These are phyloP conservation scores for Talaromyces marneffei DNA, from an alignment of 2,329 filamentous ascomycete species.

Conservation along the genomic window DNA sequence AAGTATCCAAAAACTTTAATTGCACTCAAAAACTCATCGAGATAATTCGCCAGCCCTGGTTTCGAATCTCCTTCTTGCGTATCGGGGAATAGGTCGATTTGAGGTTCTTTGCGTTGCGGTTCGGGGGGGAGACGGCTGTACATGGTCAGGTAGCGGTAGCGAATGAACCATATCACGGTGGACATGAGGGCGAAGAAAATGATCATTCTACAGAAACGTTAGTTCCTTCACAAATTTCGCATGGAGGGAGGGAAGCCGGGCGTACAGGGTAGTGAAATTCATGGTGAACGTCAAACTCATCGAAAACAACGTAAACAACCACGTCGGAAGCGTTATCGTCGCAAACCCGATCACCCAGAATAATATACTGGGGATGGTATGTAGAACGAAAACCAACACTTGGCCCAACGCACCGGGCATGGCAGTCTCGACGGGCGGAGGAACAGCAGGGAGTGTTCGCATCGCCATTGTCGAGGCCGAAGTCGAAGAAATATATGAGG, in stretches of 20 bases:
- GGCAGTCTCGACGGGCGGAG: slow-evolving; percentile 28
- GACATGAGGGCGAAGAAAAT: slow-evolving; percentile 72
- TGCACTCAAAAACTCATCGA: slow-evolving; percentile 95
- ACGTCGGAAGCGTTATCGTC: slow-evolving; percentile 82
- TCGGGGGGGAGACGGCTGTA: slow-evolving; percentile 90
- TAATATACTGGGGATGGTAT: slow-evolving; percentile 52
- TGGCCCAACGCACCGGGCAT: slow-evolving; percentile 45
- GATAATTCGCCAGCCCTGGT: slow-evolving; percentile 85
- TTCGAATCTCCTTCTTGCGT: slow-evolving; percentile 85
- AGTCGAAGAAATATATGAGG: neutral
- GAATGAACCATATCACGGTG: slow-evolving; percentile 85
- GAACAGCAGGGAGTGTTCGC: slow-evolving; percentile 22
- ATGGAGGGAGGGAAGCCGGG: neutral
- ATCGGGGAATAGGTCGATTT: slow-evolving; percentile 91
- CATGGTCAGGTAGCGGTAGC: slow-evolving; percentile 95
- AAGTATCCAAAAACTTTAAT: slow-evolving; percentile 99
- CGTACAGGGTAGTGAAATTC: slow-evolving; percentile 93
- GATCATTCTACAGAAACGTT: slow-evolving; percentile 53
- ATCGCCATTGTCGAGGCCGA: slow-evolving; percentile 15
- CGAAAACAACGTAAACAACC: slow-evolving; percentile 84
- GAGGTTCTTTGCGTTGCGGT: slow-evolving; percentile 90
- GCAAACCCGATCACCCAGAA: slow-evolving; percentile 81
- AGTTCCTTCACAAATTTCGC: neutral
- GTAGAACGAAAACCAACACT: slow-evolving; percentile 45
- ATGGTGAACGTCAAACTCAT: slow-evolving; percentile 95